These are phyloP conservation scores for Pulchroboletus neoregius DNA, from an alignment of 1,284 basidiomycete species.

Conservation along the genomic window DNA sequence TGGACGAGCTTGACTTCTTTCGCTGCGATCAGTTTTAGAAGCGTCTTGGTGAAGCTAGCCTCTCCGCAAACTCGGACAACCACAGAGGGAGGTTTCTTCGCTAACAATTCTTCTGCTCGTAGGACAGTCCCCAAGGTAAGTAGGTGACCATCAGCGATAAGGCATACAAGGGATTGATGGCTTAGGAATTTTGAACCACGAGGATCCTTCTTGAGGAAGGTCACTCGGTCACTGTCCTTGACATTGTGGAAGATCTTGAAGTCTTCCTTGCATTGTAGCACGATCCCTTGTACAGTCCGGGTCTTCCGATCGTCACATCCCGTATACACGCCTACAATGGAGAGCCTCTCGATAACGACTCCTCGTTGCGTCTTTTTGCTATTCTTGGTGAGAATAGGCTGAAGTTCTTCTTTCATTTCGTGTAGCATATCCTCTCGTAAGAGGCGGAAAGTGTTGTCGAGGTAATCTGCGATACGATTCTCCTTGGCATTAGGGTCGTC, in stretches of 20 bases:
- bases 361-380: constrained; percentile 46
- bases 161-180: constrained; percentile 50
- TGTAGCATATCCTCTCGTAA: constrained; percentile 63
- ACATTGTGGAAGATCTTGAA: constrained; percentile 40
- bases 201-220: constrained; percentile 39
- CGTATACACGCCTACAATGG: constrained; percentile 36
- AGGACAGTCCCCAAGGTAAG: constrained; percentile 50
- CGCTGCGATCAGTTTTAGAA: constrained; percentile 39
- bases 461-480: constrained; percentile 41
- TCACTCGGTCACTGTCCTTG: constrained; percentile 33
- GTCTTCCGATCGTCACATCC: constrained; percentile 34
- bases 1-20: constrained; percentile 46
- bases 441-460: constrained; percentile 64
- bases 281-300: constrained; percentile 46
- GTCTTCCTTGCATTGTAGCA: constrained; percentile 42
- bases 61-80: constrained; percentile 50
- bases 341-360: constrained; percentile 40
- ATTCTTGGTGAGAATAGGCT: constrained; percentile 41
- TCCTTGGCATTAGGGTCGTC: constrained; percentile 41
- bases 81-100: constrained; percentile 44
- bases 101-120: constrained; percentile 51
- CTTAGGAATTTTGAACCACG: constrained; percentile 39
- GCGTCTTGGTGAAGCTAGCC: constrained; percentile 35
- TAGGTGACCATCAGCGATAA: constrained; percentile 46
- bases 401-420: constrained; percentile 59